Evolutionary conservation across 352 stramenopile genomes (phyloP).

Genomic region (Stramenopiles sp.): DNA sequence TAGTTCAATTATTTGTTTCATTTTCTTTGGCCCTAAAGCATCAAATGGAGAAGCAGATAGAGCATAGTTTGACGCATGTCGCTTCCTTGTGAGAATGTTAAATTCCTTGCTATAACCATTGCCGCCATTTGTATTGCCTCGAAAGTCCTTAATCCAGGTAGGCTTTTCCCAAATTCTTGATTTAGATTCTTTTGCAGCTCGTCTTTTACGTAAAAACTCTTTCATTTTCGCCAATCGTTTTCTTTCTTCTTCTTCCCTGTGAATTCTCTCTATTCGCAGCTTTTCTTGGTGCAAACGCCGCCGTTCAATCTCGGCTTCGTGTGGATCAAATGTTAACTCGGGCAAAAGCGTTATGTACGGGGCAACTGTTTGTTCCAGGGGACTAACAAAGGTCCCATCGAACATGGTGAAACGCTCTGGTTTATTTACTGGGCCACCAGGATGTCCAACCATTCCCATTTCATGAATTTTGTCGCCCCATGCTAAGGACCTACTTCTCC

Average conservation of each 20-base stretch:
- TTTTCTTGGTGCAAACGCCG: not conserved
- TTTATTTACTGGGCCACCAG: not conserved
- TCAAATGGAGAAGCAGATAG: not conserved
- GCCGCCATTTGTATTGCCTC: not conserved
- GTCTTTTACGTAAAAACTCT: conserved; percentile 6
- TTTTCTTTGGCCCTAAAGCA: not conserved
- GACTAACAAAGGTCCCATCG: not conserved
- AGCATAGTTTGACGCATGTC: not conserved
- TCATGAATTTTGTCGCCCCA: not conserved
- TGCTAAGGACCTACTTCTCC: not conserved
- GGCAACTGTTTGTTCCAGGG: not conserved
- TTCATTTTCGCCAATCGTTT: conserved; percentile 3
- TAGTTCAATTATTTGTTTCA: not conserved
- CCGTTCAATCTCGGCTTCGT: not conserved
- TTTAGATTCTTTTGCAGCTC: not conserved
- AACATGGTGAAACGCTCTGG: not conserved
- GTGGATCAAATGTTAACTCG: not conserved
- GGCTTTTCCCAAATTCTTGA: not conserved
- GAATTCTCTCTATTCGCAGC: not conserved
- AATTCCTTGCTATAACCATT: conserved; percentile 8
- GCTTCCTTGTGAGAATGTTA: not conserved
- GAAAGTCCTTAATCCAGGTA: conserved; percentile 5
- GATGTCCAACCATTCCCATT: not conserved
- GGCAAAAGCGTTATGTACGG: not conserved
- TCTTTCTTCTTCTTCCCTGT: not conserved